Percentiles rank a stretch among this genome's conserved stretches.
Conservation (phyloP, 768 basidiomycete genomes). For the Xanthoconium purpureum region DNA sequence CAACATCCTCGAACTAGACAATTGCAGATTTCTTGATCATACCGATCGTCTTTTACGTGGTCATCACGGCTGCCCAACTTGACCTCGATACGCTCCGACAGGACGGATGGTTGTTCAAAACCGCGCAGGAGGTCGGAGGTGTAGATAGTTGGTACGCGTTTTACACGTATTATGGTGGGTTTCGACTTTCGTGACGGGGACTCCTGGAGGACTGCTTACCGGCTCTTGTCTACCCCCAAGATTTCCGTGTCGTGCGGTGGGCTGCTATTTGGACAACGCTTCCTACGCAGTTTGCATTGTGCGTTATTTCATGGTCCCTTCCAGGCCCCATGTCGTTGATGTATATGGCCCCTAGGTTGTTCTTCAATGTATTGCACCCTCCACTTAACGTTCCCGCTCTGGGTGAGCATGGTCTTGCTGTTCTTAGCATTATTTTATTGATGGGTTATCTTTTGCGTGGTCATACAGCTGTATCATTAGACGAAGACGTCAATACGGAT, state of each 20-base stretch:
- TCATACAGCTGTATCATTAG: constrained; percentile 73
- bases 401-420: constrained; percentile 40
- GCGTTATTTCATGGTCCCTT: constrained; percentile 31
- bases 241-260: constrained; percentile 59
- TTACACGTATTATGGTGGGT: constrained; percentile 73
- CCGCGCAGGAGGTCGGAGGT: constrained; percentile 32
- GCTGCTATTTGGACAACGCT: constrained; percentile 74
- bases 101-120: constrained; percentile 84
- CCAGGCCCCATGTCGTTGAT: constrained; percentile 13
- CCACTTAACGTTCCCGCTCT: constrained; percentile 89
- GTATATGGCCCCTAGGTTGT: constrained; percentile 47
- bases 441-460: neutral
- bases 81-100: constrained; percentile 58
- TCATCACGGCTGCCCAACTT: constrained; percentile 61
- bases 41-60: constrained; percentile 78
- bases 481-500: constrained; percentile 87
- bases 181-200: neutral
- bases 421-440: neutral
- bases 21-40: constrained; percentile 73
- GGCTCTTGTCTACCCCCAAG: constrained; percentile 34
- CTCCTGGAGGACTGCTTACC: neutral
- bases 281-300: constrained; percentile 93
- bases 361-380: constrained; percentile 83
- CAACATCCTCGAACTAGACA: neutral
- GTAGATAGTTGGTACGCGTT: constrained; percentile 74